Evolutionary conservation across 495 filamentous ascomycete species (phyloP), one percentile per base, ranked within the genome.

Genomic region (Neohortaea acidophila): DNA sequence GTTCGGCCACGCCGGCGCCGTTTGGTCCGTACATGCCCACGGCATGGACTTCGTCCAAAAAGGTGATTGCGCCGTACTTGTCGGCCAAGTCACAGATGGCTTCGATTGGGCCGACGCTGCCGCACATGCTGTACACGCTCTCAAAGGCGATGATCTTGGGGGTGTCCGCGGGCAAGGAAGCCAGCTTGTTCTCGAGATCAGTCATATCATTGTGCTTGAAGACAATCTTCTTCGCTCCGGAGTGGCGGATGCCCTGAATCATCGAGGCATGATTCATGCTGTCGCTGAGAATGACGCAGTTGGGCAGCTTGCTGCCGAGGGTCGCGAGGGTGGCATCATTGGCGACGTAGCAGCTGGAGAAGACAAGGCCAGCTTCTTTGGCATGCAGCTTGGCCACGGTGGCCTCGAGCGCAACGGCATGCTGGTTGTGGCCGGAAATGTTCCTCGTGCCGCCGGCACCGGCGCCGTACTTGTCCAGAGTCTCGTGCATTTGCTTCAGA

Each of bases 71-170:
- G 45, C 89, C 89, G 59, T 97, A 97, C 61, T 93, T 94, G 38
- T 96, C 85, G 11, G 89, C 85, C 18, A 97, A 66, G 56, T 96
- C 85, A 56, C 84, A 93, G 39, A 97, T 96, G 55, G 79, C 74
- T 60, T 84, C 83, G 45, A 97, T 96, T 2, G 89, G 91, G 0
- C 83, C 91, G 54, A 97, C 80, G 17, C 83, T 91, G 43, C 89
- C 89, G 59, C 91, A 97, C 89, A 97, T 97, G 63, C 81, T 89
- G 61, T 97, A 97, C 18, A 97, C 89, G 13, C 81, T 91, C 61
- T 97, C 89, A 47, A 96, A 97, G 14, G 89, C 89, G 45, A 97
- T 97, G 43, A 97, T 92, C 68, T 97, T 97, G 30, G 89, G 89
- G 21, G 82, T 69, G 30, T 85, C 66, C 2, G 76, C 56, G 0